Conservation (phyloP, 139 green algal species). For the Coccomyxa sp. region DNA sequence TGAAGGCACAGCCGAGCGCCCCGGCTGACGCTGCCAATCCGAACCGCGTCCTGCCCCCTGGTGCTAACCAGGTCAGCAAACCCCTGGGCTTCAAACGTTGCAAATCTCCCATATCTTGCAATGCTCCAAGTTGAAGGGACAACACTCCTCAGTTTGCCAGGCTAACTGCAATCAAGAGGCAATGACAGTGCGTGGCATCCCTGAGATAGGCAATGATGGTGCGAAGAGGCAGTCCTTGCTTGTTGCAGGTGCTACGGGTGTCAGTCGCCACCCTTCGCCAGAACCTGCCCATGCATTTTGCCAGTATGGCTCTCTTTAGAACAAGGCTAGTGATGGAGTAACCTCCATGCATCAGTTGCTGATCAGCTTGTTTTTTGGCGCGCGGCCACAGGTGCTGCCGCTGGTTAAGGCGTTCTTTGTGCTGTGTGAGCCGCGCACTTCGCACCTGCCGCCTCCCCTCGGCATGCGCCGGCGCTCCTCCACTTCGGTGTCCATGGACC, state of each 20-base stretch:
- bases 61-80: slow-evolving; percentile 9
- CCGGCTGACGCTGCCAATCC: slow-evolving; percentile 4
- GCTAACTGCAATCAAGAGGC: too few species aligned
- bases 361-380: background rate
- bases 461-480: slow-evolving; percentile 9
- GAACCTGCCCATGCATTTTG: too few species aligned
- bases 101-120: background rate
- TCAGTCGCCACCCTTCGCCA: too few species aligned
- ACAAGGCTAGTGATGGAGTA: too few species aligned
- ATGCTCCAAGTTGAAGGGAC: background rate
- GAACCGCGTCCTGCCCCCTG: slow-evolving; percentile 31
- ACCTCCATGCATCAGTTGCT: too few species aligned
- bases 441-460: slow-evolving; percentile 34
- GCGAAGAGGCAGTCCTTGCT: too few species aligned
- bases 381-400: slow-evolving; percentile 63
- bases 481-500: background rate
- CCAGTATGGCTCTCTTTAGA: too few species aligned
- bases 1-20: background rate
- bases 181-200: too few species aligned
- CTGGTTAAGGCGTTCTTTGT: slow-evolving; percentile 94
- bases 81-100: background rate
- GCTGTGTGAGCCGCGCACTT: slow-evolving; percentile 38
- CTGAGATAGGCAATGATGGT: too few species aligned
- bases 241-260: too few species aligned
- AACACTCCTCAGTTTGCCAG: too few species aligned